phyloP scores from a whole-genome alignment of 148 eudicot species.

The Euryodendron excelsum region DNA sequence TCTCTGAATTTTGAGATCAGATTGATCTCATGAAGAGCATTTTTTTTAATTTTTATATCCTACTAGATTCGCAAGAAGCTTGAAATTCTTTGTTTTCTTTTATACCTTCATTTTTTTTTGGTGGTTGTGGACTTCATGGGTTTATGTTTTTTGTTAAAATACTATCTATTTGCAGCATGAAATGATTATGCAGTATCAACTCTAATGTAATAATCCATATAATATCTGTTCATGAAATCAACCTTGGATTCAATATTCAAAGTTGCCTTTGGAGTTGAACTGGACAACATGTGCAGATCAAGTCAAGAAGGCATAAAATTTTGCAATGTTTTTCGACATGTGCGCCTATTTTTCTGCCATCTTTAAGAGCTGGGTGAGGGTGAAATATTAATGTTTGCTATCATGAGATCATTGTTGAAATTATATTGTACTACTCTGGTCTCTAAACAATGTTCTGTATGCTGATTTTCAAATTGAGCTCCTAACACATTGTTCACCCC shows the following conservation, averaged over 20 bases:
- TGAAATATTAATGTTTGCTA: no score
- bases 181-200: no score
- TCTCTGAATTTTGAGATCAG: neutral
- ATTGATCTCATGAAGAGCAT: neutral
- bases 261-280: conserved; percentile 66
- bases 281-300: conserved; percentile 62
- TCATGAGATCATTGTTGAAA: no score
- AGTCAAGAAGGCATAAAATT: conserved; percentile 57
- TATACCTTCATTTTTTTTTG: neutral
- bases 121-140: neutral
- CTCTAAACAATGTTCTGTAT: no score
- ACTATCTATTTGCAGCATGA: no score
- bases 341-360: no score
- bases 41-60: neutral
- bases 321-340: conserved; percentile 47
- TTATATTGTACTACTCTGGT: no score
- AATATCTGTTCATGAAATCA: conserved; percentile 79
- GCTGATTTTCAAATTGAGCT: no score
- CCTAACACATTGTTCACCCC: no score
- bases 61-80: neutral
- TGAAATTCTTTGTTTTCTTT: neutral
- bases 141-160: no score
- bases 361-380: no score
- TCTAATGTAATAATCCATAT: conserved; percentile 1
- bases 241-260: conserved; percentile 74